Evolutionary conservation across 2,329 filamentous ascomycete genomes (phyloP).

Genomic region (Fusarium haematococcum): DNA sequence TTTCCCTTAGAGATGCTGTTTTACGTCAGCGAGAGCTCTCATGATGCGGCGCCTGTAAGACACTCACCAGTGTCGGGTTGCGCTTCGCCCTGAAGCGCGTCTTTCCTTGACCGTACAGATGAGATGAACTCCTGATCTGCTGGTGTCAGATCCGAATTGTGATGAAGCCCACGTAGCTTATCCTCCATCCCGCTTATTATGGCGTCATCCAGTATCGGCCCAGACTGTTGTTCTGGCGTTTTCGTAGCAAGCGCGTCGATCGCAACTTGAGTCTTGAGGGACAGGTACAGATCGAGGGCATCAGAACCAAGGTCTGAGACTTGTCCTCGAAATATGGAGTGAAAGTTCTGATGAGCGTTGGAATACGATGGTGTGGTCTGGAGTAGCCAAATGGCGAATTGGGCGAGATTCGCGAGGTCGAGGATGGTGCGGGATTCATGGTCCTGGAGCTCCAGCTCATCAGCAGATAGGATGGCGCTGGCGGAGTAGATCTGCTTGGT

Average conservation of each 20-base stretch:
- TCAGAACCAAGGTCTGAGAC: conserved; percentile 58
- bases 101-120: conserved; percentile 49
- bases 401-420: conserved; percentile 62
- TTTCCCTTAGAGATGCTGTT: conserved; percentile 48
- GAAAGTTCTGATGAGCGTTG: conserved; percentile 59
- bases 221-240: conserved; percentile 61
- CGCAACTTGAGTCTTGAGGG: conserved; percentile 62
- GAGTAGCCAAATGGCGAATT: conserved; percentile 56
- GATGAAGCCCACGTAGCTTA: conserved; percentile 52
- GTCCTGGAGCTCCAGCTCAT: conserved; percentile 50
- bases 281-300: conserved; percentile 58
- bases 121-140: conserved; percentile 51
- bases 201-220: conserved; percentile 66
- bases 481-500: conserved; percentile 50
- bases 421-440: conserved; percentile 52
- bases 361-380: conserved; percentile 54
- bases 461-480: conserved; percentile 48
- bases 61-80: conserved; percentile 46
- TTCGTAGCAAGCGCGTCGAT: conserved; percentile 65
- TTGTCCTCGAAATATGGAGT: conserved; percentile 58
- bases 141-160: conserved; percentile 48
- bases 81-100: conserved; percentile 47
- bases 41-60: background rate
- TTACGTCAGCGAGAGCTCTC: conserved; percentile 22
- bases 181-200: conserved; percentile 68